phyloP scores from a whole-genome alignment of 495 filamentous ascomycete species.

The Bacidia gigantensis region DNA sequence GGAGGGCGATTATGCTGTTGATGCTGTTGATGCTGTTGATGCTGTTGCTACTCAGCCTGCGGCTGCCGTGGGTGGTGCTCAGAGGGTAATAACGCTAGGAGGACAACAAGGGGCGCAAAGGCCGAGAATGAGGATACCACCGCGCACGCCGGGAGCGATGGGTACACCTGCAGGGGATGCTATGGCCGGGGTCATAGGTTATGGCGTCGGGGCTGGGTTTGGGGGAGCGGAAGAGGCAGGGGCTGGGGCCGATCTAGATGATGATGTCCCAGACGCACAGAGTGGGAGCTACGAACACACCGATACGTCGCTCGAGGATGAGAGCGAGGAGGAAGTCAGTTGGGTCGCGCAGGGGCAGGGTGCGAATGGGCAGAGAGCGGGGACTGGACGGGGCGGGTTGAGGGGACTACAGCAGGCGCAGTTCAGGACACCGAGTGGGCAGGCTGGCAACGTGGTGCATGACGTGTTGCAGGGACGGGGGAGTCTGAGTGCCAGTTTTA shows the following conservation, averaged over 20 bases:
- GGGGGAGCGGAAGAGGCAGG: constrained; percentile 1
- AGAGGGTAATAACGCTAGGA: not conserved
- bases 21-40: no score
- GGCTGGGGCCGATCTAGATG: constrained; percentile 28
- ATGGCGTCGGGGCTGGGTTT: not conserved
- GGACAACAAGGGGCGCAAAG: not conserved
- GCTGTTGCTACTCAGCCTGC: not conserved
- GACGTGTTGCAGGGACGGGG: not conserved
- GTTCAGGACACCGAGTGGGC: not conserved
- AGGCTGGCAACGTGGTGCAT: not conserved
- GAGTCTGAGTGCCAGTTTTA: not conserved
- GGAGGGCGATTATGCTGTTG: constrained; percentile 10
- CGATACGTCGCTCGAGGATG: constrained; percentile 31
- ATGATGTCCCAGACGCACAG: constrained; percentile 33
- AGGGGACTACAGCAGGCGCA: not conserved
- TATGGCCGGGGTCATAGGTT: not conserved
- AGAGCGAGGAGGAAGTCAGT: constrained; percentile 17
- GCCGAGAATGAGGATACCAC: not conserved
- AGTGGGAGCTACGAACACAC: constrained; percentile 26
- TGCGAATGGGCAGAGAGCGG: not conserved
- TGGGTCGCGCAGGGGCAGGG: not conserved
- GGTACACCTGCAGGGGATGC: no score
- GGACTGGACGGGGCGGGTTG: not conserved
- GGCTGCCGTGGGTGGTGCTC: not conserved
- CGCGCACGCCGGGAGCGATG: no score